Percentiles rank a stretch among this genome's conserved stretches.
Conservation (phyloP, 176 grass and related monocot species). For the Aechmea fasciata region DNA sequence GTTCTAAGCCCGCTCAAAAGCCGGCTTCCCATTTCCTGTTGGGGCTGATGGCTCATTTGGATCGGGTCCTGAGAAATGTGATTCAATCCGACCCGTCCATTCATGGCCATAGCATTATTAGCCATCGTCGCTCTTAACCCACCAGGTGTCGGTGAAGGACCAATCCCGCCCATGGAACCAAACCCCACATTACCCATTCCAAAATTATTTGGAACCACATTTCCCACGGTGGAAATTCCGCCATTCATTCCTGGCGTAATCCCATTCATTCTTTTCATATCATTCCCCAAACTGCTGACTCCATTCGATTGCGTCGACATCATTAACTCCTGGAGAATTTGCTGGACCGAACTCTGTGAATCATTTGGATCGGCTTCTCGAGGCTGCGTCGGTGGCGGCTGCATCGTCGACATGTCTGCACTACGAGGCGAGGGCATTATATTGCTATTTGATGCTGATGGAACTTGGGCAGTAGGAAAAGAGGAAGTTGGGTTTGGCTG, state of each 20-base stretch:
- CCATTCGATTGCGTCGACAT: conserved; percentile 79
- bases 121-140: conserved; percentile 34
- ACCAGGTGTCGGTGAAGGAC: conserved; percentile 18
- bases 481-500: conserved; percentile 49
- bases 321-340: conserved; percentile 82
- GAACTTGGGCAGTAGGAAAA: conserved; percentile 32
- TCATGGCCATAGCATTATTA: conserved; percentile 53
- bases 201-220: conserved; percentile 38
- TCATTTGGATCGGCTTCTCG: conserved; percentile 65
- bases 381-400: conserved; percentile 33
- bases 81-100: conserved; percentile 59
- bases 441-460: conserved; percentile 38
- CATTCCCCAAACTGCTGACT: conserved; percentile 28
- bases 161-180: conserved; percentile 30
- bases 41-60: conserved; percentile 47
- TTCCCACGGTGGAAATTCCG: conserved; percentile 49
- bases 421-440: conserved; percentile 41
- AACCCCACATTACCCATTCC: conserved; percentile 48
- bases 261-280: conserved; percentile 55
- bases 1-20: conserved; percentile 63
- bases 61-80: conserved; percentile 55
- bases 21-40: conserved; percentile 74
- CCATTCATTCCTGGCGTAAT: conserved; percentile 40
- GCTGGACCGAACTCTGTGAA: conserved; percentile 82
- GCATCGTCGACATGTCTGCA: conserved; percentile 40